phyloP scores from a whole-genome alignment of 148 eudicot species.

The Cornus kousa region DNA sequence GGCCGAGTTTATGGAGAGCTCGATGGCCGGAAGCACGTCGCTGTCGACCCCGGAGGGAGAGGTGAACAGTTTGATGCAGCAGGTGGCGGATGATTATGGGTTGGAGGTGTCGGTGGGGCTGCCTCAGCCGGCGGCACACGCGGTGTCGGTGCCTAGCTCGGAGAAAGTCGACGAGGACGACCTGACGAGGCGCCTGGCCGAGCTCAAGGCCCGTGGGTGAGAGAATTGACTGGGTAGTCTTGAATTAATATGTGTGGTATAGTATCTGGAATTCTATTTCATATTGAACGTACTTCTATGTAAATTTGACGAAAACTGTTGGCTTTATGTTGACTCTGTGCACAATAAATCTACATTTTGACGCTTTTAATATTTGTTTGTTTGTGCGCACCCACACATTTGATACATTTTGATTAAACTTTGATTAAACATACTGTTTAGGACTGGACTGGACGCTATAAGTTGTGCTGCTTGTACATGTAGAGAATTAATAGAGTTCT shows the following conservation, averaged over 20 bases:
- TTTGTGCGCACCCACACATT: neutral
- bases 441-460: too few relatives aligned
- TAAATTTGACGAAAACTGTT: neutral
- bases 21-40: constrained; percentile 75
- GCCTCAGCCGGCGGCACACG: constrained; percentile 65
- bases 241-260: neutral
- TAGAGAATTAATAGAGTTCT: too few relatives aligned
- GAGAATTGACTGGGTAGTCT: neutral
- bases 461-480: neutral
- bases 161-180: constrained; percentile 72
- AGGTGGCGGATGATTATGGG: constrained; percentile 76
- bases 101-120: constrained; percentile 74
- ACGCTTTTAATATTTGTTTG: neutral
- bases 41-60: constrained; percentile 65
- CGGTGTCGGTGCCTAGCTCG: constrained; percentile 28
- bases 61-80: constrained; percentile 69
- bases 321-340: neutral
- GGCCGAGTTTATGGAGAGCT: constrained; percentile 75
- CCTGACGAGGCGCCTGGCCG: constrained; percentile 65
- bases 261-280: neutral
- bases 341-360: neutral
- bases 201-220: constrained; percentile 73
- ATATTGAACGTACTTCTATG: neutral
- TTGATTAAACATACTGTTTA: too few relatives aligned
- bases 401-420: neutral